phyloP scores from a whole-genome alignment of 148 eudicot genomes.

The Pharnaceum exiguum region DNA sequence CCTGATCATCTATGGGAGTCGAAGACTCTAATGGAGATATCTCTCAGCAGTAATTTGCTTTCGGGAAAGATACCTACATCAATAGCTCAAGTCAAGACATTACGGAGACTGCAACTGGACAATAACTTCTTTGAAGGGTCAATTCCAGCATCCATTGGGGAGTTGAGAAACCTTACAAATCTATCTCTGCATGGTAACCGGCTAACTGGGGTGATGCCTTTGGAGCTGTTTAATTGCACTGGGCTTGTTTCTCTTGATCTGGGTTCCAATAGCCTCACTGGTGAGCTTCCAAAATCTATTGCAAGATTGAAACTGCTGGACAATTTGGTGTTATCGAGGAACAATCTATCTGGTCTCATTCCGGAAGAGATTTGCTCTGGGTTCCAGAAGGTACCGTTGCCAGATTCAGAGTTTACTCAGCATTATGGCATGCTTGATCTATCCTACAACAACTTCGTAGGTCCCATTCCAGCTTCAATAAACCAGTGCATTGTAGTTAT shows the following conservation, averaged over 20 bases:
- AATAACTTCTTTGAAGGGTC: slow-evolving; percentile 61
- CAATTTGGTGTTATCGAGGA: slow-evolving; percentile 71
- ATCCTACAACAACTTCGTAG: slow-evolving; percentile 62
- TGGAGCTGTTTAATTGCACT: slow-evolving; percentile 61
- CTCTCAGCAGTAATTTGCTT: slow-evolving; percentile 54
- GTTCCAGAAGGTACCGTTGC: slow-evolving; percentile 64
- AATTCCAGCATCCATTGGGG: slow-evolving; percentile 66
- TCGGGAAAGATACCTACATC: slow-evolving; percentile 47
- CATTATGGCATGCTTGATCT: slow-evolving; percentile 96
- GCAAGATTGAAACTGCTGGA: slow-evolving; percentile 56
- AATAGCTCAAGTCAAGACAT: slow-evolving; percentile 36
- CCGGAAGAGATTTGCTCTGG: slow-evolving; percentile 87
- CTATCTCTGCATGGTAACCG: slow-evolving; percentile 74
- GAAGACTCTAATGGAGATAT: slow-evolving; percentile 60
- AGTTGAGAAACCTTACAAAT: slow-evolving; percentile 71
- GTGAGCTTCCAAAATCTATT: slow-evolving; percentile 60
- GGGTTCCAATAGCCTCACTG: slow-evolving; percentile 59
- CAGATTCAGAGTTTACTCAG: slow-evolving; percentile 82
- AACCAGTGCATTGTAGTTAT: slow-evolving; percentile 47
- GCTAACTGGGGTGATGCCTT: slow-evolving; percentile 62
- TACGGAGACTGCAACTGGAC: slow-evolving; percentile 71
- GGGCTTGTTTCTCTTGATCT: slow-evolving; percentile 76
- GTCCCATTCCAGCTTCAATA: slow-evolving; percentile 71
- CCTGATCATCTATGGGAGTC: slow-evolving; percentile 78
- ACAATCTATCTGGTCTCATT: slow-evolving; percentile 61